Evolutionary conservation across 345 rosid species (phyloP), one percentile per base, ranked within the genome.

Genomic region (Citrus hindsii): DNA sequence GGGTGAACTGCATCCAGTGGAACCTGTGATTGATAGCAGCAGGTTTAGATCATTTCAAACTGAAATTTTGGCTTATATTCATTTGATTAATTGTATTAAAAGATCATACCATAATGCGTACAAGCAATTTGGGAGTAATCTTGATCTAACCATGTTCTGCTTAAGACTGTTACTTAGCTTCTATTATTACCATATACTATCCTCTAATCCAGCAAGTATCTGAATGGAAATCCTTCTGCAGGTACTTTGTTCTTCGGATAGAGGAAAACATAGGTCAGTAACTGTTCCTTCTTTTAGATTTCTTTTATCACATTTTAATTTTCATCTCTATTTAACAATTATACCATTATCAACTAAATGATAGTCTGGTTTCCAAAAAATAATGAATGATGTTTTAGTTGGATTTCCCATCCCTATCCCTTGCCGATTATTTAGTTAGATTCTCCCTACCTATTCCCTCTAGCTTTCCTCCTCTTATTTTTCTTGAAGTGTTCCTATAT

Each of bases 1-100:
- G 35, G 99, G 96, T 55, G 98, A 97, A 73, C 97, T 86, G 6
- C 98, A 93, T 87, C 98, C 99, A 4, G 98, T 97, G 79, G 99
- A 97, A 89, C 71, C 98, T 67, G 99, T 97, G 75, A 89, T 97
- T 80, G 98, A 97, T 81, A 97, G 99, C 86, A 94, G 99, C 95
- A 93, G 99, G 99, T 96, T 46, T 51, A 76, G 69, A 63, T 40
- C 37, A 68, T 76, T 75, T 84, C 86, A 79, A 28, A 37, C 69
- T 78, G 67, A 76, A 80, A 51, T 56, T 55, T 38, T 61, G 18
- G 71, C 63, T 35, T 55, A 37, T 60, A n/a, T 71, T 76, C 16
- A 1, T 79, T 76, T 61, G 35, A 66, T 60, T 32, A 35, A 65
- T 71, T 13, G 2, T 73, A 60, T 33, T 58, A 65, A 71, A 33